A percentile compares a stretch with the other conserved stretches of the same genome.
Conservation (phyloP, 2,329 filamentous ascomycete genomes). For the Aspergillus sp. region DNA sequence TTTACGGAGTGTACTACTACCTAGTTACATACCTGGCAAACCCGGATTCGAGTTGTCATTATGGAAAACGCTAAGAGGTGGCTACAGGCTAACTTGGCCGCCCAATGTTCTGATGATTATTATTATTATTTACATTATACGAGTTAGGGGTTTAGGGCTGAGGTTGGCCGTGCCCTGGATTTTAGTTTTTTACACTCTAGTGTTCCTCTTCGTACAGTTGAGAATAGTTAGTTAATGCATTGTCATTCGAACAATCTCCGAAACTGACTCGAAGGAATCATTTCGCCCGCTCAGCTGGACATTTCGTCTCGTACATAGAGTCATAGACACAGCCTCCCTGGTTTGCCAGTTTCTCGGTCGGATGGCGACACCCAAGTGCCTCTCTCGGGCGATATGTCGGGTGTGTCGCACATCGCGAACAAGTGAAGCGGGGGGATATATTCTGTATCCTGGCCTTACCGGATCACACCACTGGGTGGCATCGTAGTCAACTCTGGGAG, state of each 20-base stretch:
- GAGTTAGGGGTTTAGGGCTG: too few species aligned
- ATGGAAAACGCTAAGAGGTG: too few species aligned
- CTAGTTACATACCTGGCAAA: too few species aligned
- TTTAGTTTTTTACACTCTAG: too few species aligned
- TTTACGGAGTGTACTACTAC: too few species aligned
- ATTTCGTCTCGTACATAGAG: neutral
- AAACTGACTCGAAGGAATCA: neutral
- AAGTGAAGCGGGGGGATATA: neutral
- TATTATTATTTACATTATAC: too few species aligned
- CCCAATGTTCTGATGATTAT: too few species aligned
- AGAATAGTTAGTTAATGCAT: too few species aligned
- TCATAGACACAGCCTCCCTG: neutral
- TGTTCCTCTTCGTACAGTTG: too few species aligned
- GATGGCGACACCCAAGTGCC: neutral
- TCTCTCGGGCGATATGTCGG: neutral
- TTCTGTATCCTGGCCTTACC: constrained; percentile 8
- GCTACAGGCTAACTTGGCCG: too few species aligned
- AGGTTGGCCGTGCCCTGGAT: too few species aligned
- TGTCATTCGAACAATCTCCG: neutral
- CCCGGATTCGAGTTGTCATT: too few species aligned
- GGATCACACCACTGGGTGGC: constrained; percentile 19
- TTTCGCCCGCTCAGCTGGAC: neutral
- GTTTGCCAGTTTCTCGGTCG: neutral
- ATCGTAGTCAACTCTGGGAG: constrained; percentile 12
- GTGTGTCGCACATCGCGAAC: neutral